Evolutionary conservation across 2,329 filamentous ascomycete species (phyloP).

Genomic region (Claviceps sorghi): DNA sequence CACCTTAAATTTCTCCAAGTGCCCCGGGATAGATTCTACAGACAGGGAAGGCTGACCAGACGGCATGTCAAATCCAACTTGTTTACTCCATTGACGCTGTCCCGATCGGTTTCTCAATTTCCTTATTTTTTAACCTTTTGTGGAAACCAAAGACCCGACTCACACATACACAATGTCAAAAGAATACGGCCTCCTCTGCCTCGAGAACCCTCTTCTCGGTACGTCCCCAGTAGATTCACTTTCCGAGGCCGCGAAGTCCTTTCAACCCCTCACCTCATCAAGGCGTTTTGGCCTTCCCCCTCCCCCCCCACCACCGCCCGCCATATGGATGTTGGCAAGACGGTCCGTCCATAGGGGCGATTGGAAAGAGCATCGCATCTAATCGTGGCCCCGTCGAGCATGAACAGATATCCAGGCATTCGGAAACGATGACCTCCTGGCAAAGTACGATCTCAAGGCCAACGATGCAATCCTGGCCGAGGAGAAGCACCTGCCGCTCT

Average conservation of each 20-base stretch:
- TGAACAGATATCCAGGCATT: conserved; percentile 70
- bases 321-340: not conserved
- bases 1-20: not conserved
- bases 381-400: not conserved
- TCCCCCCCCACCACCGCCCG: not conserved
- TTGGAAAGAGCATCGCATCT: not conserved
- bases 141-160: not conserved
- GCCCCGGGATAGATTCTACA: no score
- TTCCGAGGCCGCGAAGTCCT: not conserved
- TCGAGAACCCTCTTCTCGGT: conserved; percentile 97
- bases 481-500: conserved; percentile 76
- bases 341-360: not conserved
- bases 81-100: not conserved
- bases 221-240: conserved; percentile 19
- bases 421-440: conserved; percentile 69
- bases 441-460: conserved; percentile 86
- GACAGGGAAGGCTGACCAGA: not conserved
- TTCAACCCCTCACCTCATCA: conserved; percentile 1
- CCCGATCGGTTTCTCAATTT: no score
- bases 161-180: conserved; percentile 45
- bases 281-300: not conserved
- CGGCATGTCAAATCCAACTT: conserved; percentile 10
- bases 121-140: no score
- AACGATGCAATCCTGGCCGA: conserved; percentile 97
- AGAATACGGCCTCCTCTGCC: conserved; percentile 76